Percentiles rank a stretch among this genome's conserved stretches.
Evolutionary conservation across 306 rosid species (phyloP).

Genomic region (Abrus pulchellus): DNA sequence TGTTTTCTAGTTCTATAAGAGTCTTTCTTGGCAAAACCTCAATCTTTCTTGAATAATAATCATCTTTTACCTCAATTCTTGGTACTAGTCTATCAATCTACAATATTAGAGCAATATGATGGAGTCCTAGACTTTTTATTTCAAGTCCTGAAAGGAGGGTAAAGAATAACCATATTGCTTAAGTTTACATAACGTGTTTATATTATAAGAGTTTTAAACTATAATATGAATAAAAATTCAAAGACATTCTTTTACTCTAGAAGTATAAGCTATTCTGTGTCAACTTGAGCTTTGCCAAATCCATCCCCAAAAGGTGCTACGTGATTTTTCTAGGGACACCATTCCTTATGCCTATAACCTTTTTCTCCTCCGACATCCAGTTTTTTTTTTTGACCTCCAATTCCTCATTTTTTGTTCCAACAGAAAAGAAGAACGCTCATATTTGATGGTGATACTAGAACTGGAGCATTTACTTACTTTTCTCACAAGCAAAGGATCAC

Average conservation of each 20-base stretch:
- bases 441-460: neutral
- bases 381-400: neutral
- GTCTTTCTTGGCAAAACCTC: too few species aligned
- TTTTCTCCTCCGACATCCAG: neutral
- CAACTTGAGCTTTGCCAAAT: slow-evolving; percentile 10
- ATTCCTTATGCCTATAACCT: neutral
- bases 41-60: too few species aligned
- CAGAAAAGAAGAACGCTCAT: slow-evolving; percentile 4
- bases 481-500: neutral
- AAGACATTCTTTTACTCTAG: neutral
- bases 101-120: neutral
- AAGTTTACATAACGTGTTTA: neutral
- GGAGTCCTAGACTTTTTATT: neutral
- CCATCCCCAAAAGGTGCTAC: neutral
- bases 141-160: neutral
- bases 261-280: neutral
- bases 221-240: neutral
- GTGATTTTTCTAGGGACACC: slow-evolving; percentile 1
- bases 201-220: neutral
- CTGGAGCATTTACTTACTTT: neutral
- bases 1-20: too few species aligned
- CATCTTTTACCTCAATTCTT: too few species aligned
- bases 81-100: neutral
- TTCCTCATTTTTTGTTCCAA: slow-evolving; percentile 8
- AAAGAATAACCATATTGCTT: neutral